Base-by-base conservation (phyloP, 129 eudicot species). In the Ambrosia artemisiifolia region DNA sequence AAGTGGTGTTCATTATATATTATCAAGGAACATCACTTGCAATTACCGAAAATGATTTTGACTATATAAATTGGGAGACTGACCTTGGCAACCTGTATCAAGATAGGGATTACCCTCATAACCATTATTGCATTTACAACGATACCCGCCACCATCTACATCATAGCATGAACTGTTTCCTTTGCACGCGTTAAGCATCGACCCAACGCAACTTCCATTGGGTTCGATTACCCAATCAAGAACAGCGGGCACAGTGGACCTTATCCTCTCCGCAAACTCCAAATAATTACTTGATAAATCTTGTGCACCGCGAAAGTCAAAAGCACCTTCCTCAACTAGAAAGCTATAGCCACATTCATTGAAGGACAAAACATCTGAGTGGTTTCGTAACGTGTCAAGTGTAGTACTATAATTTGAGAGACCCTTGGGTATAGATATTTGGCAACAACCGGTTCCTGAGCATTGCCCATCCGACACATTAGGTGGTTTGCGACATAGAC, bases 31-130 rank as follows among this genome's bases (percentile, higher is more conserved):
- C 28, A 24, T 24, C 28, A 24, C 28, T 24, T 0, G 28, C 28
- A 24, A 24, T 24, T 24, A 24, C 28, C 28, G 42, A 5, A 38
- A 38, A 38, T 38, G 43, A 38, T 38, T 38, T 38, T 8, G 6
- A 38, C 43, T 38, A 38, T 5, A 5, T 38, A 38, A 38, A 38
- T 5, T 38, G 43, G 6, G 16, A 46, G 17, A 85, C 50, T 80
- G 90, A 74, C 68, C 54, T 85, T 90, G 63, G 68, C 73, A 3
- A 40, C 43, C 73, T 54, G 6, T 14, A 47, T 1, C 5, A 47
- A 47, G 51, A 47, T 47, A 47, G 14, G 50, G 51, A 5, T 47
- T 47, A 12, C 51, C 51, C 51, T 47, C 51, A 5, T 47, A 47
- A 12, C 51, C 16, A 3, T 11, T 47, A 47, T 11, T 47, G 51